phyloP scores from a whole-genome alignment of 768 basidiomycete genomes.

The Russula dissimulans region DNA sequence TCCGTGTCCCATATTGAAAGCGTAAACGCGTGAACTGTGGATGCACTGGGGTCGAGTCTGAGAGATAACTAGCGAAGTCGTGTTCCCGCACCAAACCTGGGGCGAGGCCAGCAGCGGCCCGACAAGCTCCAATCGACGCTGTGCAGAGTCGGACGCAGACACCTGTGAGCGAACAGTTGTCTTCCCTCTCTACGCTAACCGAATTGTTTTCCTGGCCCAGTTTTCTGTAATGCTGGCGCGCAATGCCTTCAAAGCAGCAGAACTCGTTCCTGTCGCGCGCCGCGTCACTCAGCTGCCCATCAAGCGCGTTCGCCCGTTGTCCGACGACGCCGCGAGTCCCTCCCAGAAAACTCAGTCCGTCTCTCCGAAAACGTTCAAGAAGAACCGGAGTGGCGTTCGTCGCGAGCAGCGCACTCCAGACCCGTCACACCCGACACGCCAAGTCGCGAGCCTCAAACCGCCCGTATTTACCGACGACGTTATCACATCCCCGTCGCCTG shows the following conservation, averaged over 20 bases:
- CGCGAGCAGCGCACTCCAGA: neutral
- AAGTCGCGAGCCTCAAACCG: neutral
- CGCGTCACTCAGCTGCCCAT: neutral
- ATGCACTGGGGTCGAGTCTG: too few relatives aligned
- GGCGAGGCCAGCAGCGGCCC: too few relatives aligned
- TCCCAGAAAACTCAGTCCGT: neutral
- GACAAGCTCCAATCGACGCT: too few relatives aligned
- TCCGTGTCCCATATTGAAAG: slow-evolving; percentile 63
- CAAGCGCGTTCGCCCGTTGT: neutral
- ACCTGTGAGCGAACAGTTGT: neutral
- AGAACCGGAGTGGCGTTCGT: neutral
- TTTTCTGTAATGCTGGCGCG: neutral
- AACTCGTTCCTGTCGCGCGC: neutral
- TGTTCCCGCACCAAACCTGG: too few relatives aligned
- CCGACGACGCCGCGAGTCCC: neutral
- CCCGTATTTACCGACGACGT: neutral
- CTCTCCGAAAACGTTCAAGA: neutral
- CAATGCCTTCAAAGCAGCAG: neutral
- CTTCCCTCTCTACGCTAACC: neutral
- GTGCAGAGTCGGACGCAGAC: too few relatives aligned
- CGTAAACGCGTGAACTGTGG: too few relatives aligned
- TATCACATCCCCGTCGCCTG: neutral
- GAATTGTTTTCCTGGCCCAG: neutral
- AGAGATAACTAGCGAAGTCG: too few relatives aligned
- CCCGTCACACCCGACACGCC: neutral